phyloP scores from a whole-genome alignment of 2,329 filamentous ascomycete species.

The Cladosporium cucumerinum region DNA sequence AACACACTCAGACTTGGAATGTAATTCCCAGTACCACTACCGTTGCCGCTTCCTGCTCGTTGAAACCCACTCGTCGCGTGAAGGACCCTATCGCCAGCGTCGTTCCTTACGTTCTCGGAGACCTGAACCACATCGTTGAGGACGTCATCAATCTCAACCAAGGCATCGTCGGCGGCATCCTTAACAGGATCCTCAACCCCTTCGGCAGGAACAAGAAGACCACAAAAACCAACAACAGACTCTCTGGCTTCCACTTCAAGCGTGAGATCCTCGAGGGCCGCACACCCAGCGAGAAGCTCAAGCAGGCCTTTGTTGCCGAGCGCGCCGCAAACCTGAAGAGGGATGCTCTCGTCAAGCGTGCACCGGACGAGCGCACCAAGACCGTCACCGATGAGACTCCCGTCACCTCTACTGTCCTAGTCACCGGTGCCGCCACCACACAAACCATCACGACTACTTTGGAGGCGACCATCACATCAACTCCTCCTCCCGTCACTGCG shows the following conservation, averaged over 20 bases:
- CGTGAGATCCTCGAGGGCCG: conserved; percentile 24
- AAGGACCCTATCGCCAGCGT: conserved; percentile 30
- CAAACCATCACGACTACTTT: conserved; percentile 27
- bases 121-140: conserved; percentile 15
- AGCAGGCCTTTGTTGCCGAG: conserved; percentile 24
- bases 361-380: conserved; percentile 36
- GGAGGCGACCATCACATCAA: conserved; percentile 26
- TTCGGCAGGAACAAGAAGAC: background rate
- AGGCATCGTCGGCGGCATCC: conserved; percentile 4
- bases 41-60: conserved; percentile 17
- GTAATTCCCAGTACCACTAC: conserved; percentile 22
- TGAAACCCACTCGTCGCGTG: conserved; percentile 14
- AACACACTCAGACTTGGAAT: conserved; percentile 20
- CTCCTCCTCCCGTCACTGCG: conserved; percentile 12
- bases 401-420: conserved; percentile 21
- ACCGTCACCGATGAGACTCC: conserved; percentile 33
- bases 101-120: conserved; percentile 26
- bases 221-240: background rate
- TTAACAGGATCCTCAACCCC: conserved; percentile 8
- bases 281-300: conserved; percentile 20
- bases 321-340: conserved; percentile 20
- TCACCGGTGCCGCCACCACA: conserved; percentile 20
- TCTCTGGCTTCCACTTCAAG: conserved; percentile 23
- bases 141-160: conserved; percentile 9
- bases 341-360: conserved; percentile 29